phyloP scores from a whole-genome alignment of 129 eudicot genomes.

The Erigeron canadensis region DNA sequence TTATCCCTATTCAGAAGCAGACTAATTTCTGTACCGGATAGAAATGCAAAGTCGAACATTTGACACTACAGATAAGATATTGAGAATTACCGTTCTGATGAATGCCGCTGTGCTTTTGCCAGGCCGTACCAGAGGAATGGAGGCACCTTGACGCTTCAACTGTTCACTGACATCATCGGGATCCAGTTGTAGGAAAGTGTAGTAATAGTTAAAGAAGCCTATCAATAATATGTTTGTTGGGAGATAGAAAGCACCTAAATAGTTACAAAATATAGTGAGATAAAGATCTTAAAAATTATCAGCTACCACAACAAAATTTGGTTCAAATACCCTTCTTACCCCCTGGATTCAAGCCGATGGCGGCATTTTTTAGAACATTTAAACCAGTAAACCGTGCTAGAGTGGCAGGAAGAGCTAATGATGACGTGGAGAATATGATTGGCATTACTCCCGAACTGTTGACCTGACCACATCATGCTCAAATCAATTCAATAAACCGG shows the following conservation, averaged over 20 bases:
- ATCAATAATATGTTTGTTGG: conserved; percentile 86
- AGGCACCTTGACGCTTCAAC: conserved; percentile 98
- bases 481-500: conserved; percentile 2
- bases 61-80: not conserved
- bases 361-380: conserved; percentile 72
- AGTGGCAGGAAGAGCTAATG: conserved; percentile 95
- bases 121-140: conserved; percentile 96
- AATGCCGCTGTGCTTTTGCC: conserved; percentile 91
- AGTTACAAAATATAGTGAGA: conserved; percentile 17
- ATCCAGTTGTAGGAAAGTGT: conserved; percentile 94
- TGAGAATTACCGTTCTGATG: conserved; percentile 70
- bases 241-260: conserved; percentile 79
- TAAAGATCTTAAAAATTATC: not conserved
- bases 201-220: conserved; percentile 97
- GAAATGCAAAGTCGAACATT: too few species aligned
- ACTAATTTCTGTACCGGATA: too few species aligned
- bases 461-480: conserved; percentile 51
- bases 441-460: conserved; percentile 99
- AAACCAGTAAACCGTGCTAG: conserved; percentile 96
- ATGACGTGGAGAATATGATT: conserved; percentile 93
- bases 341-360: conserved; percentile 84
- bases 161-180: conserved; percentile 99
- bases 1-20: too few species aligned
- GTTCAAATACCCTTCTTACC: conserved; percentile 46
- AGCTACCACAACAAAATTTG: not conserved